Evolutionary conservation across 768 basidiomycete genomes (phyloP), one percentile per base, ranked within the genome.

Genomic region (Pisolithus marmoratus): DNA sequence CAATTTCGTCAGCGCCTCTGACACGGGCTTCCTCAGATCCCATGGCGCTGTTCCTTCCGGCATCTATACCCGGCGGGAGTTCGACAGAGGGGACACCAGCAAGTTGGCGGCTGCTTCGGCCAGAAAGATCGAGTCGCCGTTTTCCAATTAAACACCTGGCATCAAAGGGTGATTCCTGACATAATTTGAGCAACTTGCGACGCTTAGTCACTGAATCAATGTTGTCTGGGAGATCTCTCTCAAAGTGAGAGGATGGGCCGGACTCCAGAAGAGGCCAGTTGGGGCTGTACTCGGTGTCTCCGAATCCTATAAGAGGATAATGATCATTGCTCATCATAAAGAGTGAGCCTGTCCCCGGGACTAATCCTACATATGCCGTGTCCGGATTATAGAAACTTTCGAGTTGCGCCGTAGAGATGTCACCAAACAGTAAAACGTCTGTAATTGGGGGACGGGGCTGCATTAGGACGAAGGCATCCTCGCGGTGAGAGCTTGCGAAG

Each of bases 261-360:
- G 72, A 64, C 26, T 75, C 75, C 36, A 72, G 73, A 34, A 59
- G 55, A 49, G 57, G 64, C 2, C 60, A 60, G 37, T 68, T 66
- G 46, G 61, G 53, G 24, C 59, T 63, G 29, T 71, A 64, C 46
- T 73, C 70, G 7, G 70, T 71, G 54, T 77, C 76, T 2, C 81
- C 77, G 59, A 91, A 90, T 5, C 80, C 82, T 53, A 95, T 86
- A 9, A 97, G 75, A 0, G 94, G 95, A 63, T 81, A 97, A 8
- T 78, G 79, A 11, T 79, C 74, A 0, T 89, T 85, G 56, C 87
- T 88, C 82, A 97, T 87, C 19, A 90, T 93, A 59, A 84, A 95
- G 2, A 96, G 74, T 38, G 86, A 87, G 3, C 78, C 82, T 0
- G 79, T 80, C 61, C 84, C 82, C 43, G 81, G 78, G 15, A 93